Percentiles rank a stretch among this genome's conserved stretches.
Conservation (phyloP, 2,329 filamentous ascomycete genomes). For the Xylaria sp. region DNA sequence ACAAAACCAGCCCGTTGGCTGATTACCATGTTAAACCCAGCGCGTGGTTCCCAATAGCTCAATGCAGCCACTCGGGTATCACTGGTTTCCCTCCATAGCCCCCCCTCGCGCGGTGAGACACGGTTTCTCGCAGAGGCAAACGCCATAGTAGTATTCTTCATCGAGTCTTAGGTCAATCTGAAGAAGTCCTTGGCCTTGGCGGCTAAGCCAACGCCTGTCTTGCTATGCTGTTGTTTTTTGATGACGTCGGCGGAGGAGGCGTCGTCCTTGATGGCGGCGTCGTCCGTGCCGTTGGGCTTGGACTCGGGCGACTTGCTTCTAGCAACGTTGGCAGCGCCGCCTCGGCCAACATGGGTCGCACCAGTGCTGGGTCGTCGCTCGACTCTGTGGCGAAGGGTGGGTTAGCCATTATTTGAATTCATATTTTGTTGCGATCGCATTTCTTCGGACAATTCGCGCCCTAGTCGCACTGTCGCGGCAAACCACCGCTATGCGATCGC, state of each 20-base stretch:
- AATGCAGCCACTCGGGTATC: not conserved
- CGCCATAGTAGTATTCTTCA: constrained; percentile 25
- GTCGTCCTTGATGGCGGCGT: constrained; percentile 10
- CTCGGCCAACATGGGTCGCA: constrained; percentile 75
- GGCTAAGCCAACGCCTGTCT: constrained; percentile 45
- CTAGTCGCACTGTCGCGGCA: not conserved
- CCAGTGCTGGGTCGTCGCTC: constrained; percentile 67
- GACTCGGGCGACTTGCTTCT: constrained; percentile 48
- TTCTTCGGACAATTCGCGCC: not conserved
- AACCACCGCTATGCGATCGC: not conserved
- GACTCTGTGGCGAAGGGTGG: constrained; percentile 52
- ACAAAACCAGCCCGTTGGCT: not conserved
- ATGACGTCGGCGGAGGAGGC: constrained; percentile 48
- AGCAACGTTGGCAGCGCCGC: constrained; percentile 79
- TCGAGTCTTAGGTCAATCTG: constrained; percentile 56
- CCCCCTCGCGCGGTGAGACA: not conserved
- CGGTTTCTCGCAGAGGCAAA: not conserved
- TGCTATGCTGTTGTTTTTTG: constrained; percentile 30
- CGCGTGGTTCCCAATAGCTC: not conserved
- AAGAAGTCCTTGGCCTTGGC: constrained; percentile 62
- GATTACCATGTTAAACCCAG: not conserved
- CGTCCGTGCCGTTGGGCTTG: constrained; percentile 8
- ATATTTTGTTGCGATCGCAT: not conserved
- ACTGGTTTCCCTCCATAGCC: not conserved
- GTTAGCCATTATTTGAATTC: constrained; percentile 1